Conservation (phyloP, 106 monocot species). For the Allium sativum region DNA sequence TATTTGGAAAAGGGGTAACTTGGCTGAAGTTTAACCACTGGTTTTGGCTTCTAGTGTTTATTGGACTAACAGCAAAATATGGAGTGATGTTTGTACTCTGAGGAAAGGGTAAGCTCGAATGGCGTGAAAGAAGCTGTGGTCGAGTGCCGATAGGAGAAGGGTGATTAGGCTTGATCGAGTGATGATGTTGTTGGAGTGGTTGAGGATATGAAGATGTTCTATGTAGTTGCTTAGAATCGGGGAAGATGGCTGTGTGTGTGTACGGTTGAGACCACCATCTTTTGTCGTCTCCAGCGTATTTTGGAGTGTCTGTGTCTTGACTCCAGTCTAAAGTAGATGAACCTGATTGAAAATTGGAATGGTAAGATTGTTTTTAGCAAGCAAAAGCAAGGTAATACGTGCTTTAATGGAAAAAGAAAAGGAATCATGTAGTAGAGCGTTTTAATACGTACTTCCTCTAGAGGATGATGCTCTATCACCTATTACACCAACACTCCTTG, state of each 20-base stretch:
- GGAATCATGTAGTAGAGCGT: too few species aligned
- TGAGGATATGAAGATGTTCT: conserved; percentile 80
- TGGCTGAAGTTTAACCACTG: conserved; percentile 20
- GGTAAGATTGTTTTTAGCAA: too few species aligned
- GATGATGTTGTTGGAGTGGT: conserved; percentile 25
- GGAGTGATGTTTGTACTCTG: conserved; percentile 11
- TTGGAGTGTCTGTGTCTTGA: conserved; percentile 36
- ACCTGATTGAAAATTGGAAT: conserved; percentile 11
- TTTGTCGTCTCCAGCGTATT: conserved; percentile 44
- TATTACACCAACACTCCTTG: too few species aligned
- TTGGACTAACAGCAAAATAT: conserved; percentile 18
- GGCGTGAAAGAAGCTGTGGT: conserved; percentile 24
- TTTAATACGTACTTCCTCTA: too few species aligned
- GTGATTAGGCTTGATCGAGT: conserved; percentile 34
- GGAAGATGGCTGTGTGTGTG: conserved; percentile 18
- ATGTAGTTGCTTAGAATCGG: conserved; percentile 44
- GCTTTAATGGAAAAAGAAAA: too few species aligned
- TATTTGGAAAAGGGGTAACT: conserved; percentile 24
- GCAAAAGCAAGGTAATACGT: too few species aligned
- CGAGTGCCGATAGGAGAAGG: conserved; percentile 40
- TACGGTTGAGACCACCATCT: conserved; percentile 72
- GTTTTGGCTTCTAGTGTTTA: conserved; percentile 19
- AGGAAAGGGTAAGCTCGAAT: conserved; percentile 12
- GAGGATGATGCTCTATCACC: too few species aligned
- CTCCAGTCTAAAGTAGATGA: conserved; percentile 53